Evolutionary conservation across 768 basidiomycete species (phyloP), one percentile per base, ranked within the genome.

Genomic region (Mycena pura): DNA sequence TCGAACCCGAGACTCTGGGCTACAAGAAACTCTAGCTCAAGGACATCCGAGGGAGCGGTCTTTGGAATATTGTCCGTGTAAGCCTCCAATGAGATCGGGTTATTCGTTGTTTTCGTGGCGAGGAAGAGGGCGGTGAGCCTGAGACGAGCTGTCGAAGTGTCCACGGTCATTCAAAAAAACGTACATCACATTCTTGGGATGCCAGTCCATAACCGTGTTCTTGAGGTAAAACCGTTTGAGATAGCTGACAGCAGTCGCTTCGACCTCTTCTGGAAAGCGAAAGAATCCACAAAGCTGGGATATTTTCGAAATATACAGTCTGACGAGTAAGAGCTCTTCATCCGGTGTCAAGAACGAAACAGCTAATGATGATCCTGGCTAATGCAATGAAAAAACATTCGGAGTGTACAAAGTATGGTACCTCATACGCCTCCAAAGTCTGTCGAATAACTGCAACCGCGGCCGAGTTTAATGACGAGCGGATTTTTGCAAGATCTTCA

Each of bases 131-230:
- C 89, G 0, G 97, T 98, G 48, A 98, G 81, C 96, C 96, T 99
- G 67, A 40, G 45, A 45, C 45, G 25, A 63, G 22, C 57, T 45
- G 58, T 53, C 32, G 32, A 22, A 39, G 52, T 49, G 40, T 27
- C 27, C 5, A 11, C 17, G 45, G 31, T 50, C 58, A 21, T 44
- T 21, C 14, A 29, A 31, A 50, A 32, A 13, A 9, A 75, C 89
- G 47, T 70, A 97, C 97, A 99, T 99, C 69, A 99, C 93, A 70
- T 93, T 95, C 77, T 96, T 96, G 0, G 97, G 97, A 78, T 99
- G 97, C 90, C 94, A 98, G 72, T 99, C 97, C 95, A 99, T 98
- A 52, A 95, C 94, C 2, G 96, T 99, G 71, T 99, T 99, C 77
- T 91, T 91, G 55, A 99, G 83, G 72, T 99, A 99, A 76, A 99